phyloP scores from a whole-genome alignment of 1,284 basidiomycete genomes.

The Schizopora paradoxa region DNA sequence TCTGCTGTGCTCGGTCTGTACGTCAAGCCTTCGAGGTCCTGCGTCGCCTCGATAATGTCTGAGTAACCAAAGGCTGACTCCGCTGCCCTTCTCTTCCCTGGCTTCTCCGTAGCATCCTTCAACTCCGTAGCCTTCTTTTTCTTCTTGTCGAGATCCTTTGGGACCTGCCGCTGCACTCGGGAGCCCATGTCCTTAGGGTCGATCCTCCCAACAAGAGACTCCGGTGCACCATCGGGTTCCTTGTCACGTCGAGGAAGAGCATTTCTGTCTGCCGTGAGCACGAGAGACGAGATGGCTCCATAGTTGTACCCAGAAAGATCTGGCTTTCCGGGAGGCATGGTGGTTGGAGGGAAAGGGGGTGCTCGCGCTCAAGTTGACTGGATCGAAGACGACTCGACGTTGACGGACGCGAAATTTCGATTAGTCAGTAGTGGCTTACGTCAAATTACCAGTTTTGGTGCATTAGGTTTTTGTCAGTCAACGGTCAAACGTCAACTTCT shows the following conservation, averaged over 20 bases:
- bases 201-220: slow-evolving; percentile 88
- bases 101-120: slow-evolving; percentile 53
- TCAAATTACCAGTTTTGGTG: no score
- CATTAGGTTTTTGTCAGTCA: no score
- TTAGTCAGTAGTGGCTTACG: no score
- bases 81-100: slow-evolving; percentile 49
- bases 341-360: not conserved
- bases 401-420: no score
- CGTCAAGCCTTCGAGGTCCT: slow-evolving; percentile 87
- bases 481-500: no score
- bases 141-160: slow-evolving; percentile 95
- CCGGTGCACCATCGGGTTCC: slow-evolving; percentile 95
- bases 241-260: slow-evolving; percentile 76
- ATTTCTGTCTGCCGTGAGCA: slow-evolving; percentile 77
- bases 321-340: slow-evolving; percentile 44
- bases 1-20: slow-evolving; percentile 93
- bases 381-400: no score
- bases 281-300: slow-evolving; percentile 82
- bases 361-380: no score
- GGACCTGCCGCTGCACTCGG: slow-evolving; percentile 75
- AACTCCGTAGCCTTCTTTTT: slow-evolving; percentile 73
- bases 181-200: slow-evolving; percentile 93
- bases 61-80: slow-evolving; percentile 66
- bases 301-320: slow-evolving; percentile 88
- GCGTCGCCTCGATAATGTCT: slow-evolving; percentile 89